Evolutionary conservation across 805 yeast genomes (phyloP), one percentile per base, ranked within the genome.

Genomic region (Candida wancherniae): DNA sequence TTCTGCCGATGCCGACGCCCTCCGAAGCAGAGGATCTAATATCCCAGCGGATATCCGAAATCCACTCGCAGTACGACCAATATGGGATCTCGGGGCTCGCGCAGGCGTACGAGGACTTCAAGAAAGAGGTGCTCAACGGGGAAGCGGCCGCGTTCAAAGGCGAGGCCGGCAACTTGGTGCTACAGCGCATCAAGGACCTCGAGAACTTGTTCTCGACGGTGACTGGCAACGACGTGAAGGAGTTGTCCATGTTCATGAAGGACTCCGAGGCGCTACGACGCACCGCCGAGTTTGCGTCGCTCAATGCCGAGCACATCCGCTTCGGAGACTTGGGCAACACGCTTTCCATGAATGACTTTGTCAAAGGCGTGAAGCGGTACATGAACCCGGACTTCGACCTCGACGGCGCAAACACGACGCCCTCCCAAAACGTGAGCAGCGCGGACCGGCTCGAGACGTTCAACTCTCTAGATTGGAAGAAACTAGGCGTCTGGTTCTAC

Each of bases 211-310:
- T 73, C 38, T 51, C 58, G 1, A 55, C 58, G 17, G 63, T 72
- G 2, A 64, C 62, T 19, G 55, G 51, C 5, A 57, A 59, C 15
- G 50, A 44, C n/a, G 50, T 50, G 21, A 45, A 48, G 34, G 66
- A 62, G 28, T 57, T 65, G 8, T 51, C 54, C 15, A 50, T 63
- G 34, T 66, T 60, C 24, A 47, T 61, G 34, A 52, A 72, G 34
- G 94, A 83, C 53, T 69, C 90, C 1, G 75, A 75, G 33, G 76
- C 81, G 4, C 63, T 83, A 43, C 61, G 65, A 18, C 76, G 70
- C 37, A 70, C 80, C 8, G 71, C 84, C 21, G 71, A 71, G 35
- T 67, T 80, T 45, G 79, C 85, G 9, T 76, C 79, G 22, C 57
- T 77, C 14, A 81, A 82, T 26, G 75, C 83, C 3, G 64, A 75